A percentile compares a stretch with the other conserved stretches of the same genome.
Evolutionary conservation across 805 yeast species (phyloP).

Genomic region (Kluyveromyces starmeri): DNA sequence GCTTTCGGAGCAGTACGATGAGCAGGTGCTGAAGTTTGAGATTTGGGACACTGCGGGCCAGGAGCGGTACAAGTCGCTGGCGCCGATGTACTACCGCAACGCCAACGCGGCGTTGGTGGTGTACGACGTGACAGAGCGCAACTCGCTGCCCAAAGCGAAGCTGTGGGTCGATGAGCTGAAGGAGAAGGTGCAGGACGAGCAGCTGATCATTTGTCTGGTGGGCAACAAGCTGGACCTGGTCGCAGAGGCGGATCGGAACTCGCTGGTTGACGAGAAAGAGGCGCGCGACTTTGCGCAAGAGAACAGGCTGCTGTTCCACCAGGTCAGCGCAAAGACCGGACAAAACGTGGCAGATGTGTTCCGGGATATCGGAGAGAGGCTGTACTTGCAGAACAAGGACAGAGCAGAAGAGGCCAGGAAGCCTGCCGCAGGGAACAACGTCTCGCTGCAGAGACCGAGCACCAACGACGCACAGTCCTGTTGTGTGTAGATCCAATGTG

Average conservation of each 20-base stretch:
- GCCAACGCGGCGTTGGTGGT: constrained; percentile 82
- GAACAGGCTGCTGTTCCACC: constrained; percentile 40
- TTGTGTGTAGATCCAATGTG: constrained; percentile 22
- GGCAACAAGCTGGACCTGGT: constrained; percentile 77
- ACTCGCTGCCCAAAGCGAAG: constrained; percentile 71
- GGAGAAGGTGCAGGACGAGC: constrained; percentile 63
- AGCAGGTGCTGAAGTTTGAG: constrained; percentile 42
- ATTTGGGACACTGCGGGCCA: constrained; percentile 98
- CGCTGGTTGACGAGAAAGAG: constrained; percentile 36
- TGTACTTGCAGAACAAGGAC: constrained; percentile 25
- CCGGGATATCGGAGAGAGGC: constrained; percentile 39
- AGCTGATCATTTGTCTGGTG: constrained; percentile 72
- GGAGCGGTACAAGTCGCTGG: constrained; percentile 71
- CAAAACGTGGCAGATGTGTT: constrained; percentile 40
- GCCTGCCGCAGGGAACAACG: constrained; percentile 13
- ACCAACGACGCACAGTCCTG: constrained; percentile 36
- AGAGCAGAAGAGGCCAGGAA: constrained; percentile 10
- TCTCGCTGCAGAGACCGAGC: constrained; percentile 36
- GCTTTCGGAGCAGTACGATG: constrained; percentile 15
- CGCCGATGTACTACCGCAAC: constrained; percentile 78
- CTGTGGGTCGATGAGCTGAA: constrained; percentile 89
- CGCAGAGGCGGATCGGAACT: constrained; percentile 34
- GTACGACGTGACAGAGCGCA: constrained; percentile 64
- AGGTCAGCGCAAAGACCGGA: constrained; percentile 55
- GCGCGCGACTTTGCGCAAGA: constrained; percentile 51